Base-by-base conservation (phyloP, 768 basidiomycete genomes). In the Amanita rimosa region DNA sequence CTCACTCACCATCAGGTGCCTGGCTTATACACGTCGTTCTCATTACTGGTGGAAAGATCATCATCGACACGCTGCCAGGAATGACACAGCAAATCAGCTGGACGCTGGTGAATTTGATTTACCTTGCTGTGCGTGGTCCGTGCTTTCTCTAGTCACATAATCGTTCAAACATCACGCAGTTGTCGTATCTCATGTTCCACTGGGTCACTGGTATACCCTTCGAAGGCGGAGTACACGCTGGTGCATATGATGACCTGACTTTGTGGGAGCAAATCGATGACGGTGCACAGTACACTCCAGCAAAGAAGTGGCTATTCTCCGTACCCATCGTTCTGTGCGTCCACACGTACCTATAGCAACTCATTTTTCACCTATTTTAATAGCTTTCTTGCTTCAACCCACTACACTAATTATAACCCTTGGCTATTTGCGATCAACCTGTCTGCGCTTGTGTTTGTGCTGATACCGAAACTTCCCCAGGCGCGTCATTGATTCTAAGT, bases 211-310 rank as follows among this genome's bases (percentile, higher is more conserved):
- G 95, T 47, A 92, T 95, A 37, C 95, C 95, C 6, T 98, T 98
- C 64, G 85, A 92, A 58, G 83, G 79, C 49, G 82, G 87, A 52
- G 69, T 85, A 38, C 86, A 90, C 57, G 85, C 83, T 9, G 96
- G 96, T 19, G 96, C 92, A 10, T 99, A 95, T 66, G 96, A 98
- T 63, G 91, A 97, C 58, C 76, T 98, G 42, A 98, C 96, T 0
- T 71, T 99, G 26, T 99, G 96, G 96, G 96, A 99, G 62, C 96
- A 99, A 73, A 99, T 99, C 44, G 96, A 99, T 64, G 86, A 89
- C 44, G 96, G 96, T 34, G 96, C 94, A 0, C 96, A 98, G 60
- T 96, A 98, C 66, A 99, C 96, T 4, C 96, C 96, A 0, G 84
- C 96, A 4, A 96, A 91, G 71, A 99, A 99, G 63, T 98, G 93